Evolutionary conservation across 306 rosid genomes (phyloP), one percentile per base, ranked within the genome.

Genomic region (Cucurbita maxima): DNA sequence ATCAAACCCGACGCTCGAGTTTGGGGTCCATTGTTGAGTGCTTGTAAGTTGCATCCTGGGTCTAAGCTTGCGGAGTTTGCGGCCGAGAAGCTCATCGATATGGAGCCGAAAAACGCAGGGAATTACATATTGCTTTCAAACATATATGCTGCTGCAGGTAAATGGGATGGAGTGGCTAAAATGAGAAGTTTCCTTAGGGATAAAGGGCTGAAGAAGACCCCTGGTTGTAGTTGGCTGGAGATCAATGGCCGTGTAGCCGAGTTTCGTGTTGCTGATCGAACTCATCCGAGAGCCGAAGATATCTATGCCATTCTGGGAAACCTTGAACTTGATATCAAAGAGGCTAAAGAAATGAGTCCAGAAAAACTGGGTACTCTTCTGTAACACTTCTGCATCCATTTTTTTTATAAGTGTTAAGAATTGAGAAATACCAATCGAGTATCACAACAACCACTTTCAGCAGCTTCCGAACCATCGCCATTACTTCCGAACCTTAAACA

Each of bases 101-200:
- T 85, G 82, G 97, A 91, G 76, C 96, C 96, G 6, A 79, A 80
- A 76, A 91, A 91, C 75, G 84, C 92, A 50, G 97, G 92, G 69
- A 91, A 91, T 78, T 87, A 88, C 68, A 77, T 88, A 19, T 78
- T 87, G 86, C 86, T 91, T 45, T 86, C 96, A 5, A 91, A 91
- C 85, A 85, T 88, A 81, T 85, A 85, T 76, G 96, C 97, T 72
- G 92, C 90, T 41, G 90, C 90, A 15, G 97, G 97, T 52, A 88
- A 80, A 74, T 91, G 92, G 97, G 90, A 84, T 55, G 76, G 82
- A 73, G 96, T 88, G 34, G 88, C 89, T 43, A 83, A 80, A 80
- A 81, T 91, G 92, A 88, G 96, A 81, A 82, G 87, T 70, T 80
- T 79, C 68, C 87, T 91, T 8, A 81, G 89, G 76, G 86, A 88